Conservation (phyloP, 768 basidiomycete species). For the Daedalea quercina region DNA sequence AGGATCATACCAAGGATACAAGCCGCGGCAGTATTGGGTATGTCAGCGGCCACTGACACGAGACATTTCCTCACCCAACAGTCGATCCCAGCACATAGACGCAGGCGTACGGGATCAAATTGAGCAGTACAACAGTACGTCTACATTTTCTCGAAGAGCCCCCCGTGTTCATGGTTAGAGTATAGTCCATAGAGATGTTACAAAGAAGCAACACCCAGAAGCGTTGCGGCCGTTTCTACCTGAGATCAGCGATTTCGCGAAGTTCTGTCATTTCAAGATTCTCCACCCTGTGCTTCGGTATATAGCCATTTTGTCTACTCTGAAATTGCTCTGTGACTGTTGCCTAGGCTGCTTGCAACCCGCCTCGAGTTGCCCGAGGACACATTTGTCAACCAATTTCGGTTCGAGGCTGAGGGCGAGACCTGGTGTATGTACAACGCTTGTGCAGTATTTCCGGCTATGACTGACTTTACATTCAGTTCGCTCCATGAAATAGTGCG, state of each 20-base stretch:
- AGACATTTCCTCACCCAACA: neutral
- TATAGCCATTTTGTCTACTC: neutral
- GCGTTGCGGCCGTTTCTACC: slow-evolving; percentile 44
- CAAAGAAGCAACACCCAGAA: slow-evolving; percentile 42
- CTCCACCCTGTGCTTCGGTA: slow-evolving; percentile 41
- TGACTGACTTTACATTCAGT: neutral
- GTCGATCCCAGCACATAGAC: slow-evolving; percentile 45
- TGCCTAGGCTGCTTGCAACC: slow-evolving; percentile 31
- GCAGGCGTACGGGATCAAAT: slow-evolving; percentile 57
- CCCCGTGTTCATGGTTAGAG: neutral
- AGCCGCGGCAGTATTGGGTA: slow-evolving; percentile 48
- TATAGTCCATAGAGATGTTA: slow-evolving; percentile 44
- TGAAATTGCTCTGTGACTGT: neutral
- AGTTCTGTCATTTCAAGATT: slow-evolving; percentile 43
- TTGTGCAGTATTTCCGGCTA: neutral
- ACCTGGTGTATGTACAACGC: slow-evolving; percentile 28
- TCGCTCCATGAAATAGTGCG: neutral
- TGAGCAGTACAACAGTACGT: slow-evolving; percentile 54
- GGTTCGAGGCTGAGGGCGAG: slow-evolving; percentile 30
- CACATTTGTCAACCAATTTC: slow-evolving; percentile 32
- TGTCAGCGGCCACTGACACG: neutral
- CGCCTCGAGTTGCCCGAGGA: slow-evolving; percentile 43
- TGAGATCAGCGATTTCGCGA: slow-evolving; percentile 43
- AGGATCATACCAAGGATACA: slow-evolving; percentile 50
- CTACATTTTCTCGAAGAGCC: neutral